Conservation (phyloP, 2,329 filamentous ascomycete species). For the Fusarium xyrophilum region DNA sequence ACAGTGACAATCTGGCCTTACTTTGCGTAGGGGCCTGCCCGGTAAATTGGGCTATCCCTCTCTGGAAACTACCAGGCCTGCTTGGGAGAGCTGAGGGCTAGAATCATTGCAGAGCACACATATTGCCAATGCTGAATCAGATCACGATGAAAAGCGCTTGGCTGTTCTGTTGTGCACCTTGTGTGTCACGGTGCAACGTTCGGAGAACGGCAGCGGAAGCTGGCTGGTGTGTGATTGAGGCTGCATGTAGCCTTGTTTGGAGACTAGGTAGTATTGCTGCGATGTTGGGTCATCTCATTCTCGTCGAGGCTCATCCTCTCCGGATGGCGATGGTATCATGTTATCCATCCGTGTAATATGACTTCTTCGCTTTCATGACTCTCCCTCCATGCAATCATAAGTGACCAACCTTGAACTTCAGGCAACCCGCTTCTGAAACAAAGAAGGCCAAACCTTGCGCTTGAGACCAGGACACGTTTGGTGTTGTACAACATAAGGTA, state of each 20-base stretch:
- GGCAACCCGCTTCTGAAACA: not conserved
- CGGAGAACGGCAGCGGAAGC: slow-evolving; percentile 26
- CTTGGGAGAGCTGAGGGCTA: slow-evolving; percentile 5
- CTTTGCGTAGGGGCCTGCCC: not conserved
- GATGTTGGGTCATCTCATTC: not conserved
- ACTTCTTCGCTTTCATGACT: not conserved
- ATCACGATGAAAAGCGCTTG: slow-evolving; percentile 25
- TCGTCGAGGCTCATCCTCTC: not conserved
- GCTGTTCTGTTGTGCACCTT: slow-evolving; percentile 12
- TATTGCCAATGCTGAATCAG: slow-evolving; percentile 11
- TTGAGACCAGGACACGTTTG: not conserved
- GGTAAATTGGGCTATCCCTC: not conserved
- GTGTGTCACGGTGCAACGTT: slow-evolving; percentile 26
- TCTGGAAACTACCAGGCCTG: not conserved
- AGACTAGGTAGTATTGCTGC: not conserved
- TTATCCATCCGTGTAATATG: not conserved
- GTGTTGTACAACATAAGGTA: not conserved
- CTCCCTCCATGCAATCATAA: not conserved
- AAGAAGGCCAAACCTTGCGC: not conserved
- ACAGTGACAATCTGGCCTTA: not conserved
- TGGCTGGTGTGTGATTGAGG: slow-evolving; percentile 12
- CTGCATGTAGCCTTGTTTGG: slow-evolving; percentile 19
- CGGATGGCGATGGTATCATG: not conserved
- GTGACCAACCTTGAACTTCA: not conserved
- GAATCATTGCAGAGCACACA: slow-evolving; percentile 2